Evolutionary conservation across 1,139 yeast genomes (phyloP).

Genomic region (Diutina rugosa): DNA sequence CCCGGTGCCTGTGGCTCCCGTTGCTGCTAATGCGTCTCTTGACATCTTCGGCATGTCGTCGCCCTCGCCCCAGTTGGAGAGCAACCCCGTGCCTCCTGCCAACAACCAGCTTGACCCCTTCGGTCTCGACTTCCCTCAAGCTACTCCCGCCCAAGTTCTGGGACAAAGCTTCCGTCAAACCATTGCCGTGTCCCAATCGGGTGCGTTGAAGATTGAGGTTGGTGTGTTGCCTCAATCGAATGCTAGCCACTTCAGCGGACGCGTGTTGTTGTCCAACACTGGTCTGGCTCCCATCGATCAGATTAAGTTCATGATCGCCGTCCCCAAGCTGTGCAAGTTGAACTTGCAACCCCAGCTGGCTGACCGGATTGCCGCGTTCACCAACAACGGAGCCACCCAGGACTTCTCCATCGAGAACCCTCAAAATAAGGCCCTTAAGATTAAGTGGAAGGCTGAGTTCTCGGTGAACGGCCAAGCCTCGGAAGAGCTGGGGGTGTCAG

Average conservation of each 20-base stretch:
- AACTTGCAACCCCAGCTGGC: conserved; percentile 60
- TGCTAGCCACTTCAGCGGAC: conserved; percentile 30
- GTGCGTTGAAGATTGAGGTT: conserved; percentile 40
- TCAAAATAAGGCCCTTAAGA: conserved; percentile 37
- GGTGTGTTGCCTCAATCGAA: conserved; percentile 21
- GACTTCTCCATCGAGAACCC: conserved; percentile 45
- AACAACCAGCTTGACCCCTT: conserved; percentile 34
- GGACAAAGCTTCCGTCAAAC: conserved; percentile 6
- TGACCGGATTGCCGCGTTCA: conserved; percentile 30
- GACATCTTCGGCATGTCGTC: conserved; percentile 35
- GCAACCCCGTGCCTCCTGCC: conserved; percentile 13
- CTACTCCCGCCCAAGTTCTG: conserved; percentile 23
- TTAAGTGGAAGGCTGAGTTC: conserved; percentile 74
- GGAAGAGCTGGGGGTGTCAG: conserved; percentile 47
- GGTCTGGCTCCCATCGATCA: conserved; percentile 17
- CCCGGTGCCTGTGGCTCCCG: conserved; percentile 3
- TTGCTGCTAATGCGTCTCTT: conserved; percentile 4
- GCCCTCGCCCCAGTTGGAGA: conserved; percentile 36
- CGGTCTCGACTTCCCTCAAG: conserved; percentile 31
- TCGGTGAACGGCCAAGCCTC: conserved; percentile 28
- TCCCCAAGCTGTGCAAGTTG: conserved; percentile 60
- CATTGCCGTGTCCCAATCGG: conserved; percentile 30
- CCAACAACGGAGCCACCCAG: conserved; percentile 47
- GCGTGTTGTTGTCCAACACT: conserved; percentile 30
- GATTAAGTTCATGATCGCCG: conserved; percentile 67